Percentiles rank a stretch among this genome's conserved stretches.
These are phyloP conservation scores for Cordyceps tenuipes DNA, from an alignment of 2,329 filamentous ascomycete species.

Conservation along the genomic window DNA sequence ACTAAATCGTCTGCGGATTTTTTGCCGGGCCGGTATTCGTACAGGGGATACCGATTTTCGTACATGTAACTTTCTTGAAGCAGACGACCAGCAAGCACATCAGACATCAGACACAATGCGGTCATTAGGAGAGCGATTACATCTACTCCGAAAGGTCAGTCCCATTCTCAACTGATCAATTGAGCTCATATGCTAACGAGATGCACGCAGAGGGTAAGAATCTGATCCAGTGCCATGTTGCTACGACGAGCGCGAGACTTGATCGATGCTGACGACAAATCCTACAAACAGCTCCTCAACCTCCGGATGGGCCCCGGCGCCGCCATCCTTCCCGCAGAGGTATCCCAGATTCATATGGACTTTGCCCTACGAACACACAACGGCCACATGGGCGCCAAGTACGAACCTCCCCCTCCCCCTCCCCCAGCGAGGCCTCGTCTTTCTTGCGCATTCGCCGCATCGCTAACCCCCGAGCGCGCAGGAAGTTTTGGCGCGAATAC, in stretches of 20 bases:
- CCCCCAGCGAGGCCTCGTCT: background rate
- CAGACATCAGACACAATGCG: conserved; percentile 23
- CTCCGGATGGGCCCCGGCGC: conserved; percentile 78
- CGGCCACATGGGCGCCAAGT: conserved; percentile 69
- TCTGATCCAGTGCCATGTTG: conserved; percentile 11
- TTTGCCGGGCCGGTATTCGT: conserved; percentile 21
- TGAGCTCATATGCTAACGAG: background rate
- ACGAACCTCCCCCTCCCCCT: conserved; percentile 26
- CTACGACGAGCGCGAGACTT: conserved; percentile 12
- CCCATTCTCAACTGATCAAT: conserved; percentile 27
- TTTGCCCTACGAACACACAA: conserved; percentile 54
- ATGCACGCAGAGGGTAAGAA: conserved; percentile 12
- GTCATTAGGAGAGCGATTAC: conserved; percentile 59
- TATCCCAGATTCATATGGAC: conserved; percentile 67
- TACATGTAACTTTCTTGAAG: background rate
- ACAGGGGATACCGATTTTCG: conserved; percentile 6
- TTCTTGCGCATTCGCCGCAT: background rate
- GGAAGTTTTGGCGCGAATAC: conserved; percentile 80
- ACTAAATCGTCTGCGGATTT: conserved; percentile 12
- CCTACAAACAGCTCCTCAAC: conserved; percentile 52
- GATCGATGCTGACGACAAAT: conserved; percentile 20
- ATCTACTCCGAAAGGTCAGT: conserved; percentile 59
- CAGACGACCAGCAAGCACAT: background rate
- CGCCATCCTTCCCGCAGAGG: conserved; percentile 66
- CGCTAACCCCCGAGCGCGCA: conserved; percentile 28